phyloP scores from a whole-genome alignment of 2,329 filamentous ascomycete genomes.

The Calonectria hongkongensis region DNA sequence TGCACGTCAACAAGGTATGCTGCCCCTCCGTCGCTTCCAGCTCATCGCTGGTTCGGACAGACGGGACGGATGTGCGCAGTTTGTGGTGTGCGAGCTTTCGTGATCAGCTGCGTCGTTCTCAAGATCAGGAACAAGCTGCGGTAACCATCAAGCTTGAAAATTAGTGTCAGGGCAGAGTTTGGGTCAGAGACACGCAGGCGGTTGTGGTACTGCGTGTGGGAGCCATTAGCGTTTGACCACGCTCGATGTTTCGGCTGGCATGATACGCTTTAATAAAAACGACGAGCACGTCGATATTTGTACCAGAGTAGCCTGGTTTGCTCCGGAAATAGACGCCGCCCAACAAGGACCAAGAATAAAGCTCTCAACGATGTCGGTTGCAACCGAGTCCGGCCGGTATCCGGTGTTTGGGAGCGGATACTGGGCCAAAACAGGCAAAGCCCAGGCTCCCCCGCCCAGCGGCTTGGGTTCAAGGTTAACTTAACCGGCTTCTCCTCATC shows the following conservation, averaged over 20 bases:
- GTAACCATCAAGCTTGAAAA: conserved; percentile 27
- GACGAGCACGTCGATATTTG: conserved; percentile 18
- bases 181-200: conserved; percentile 34
- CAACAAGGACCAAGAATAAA: conserved; percentile 25
- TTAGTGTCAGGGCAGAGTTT: conserved; percentile 34
- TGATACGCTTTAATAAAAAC: not conserved
- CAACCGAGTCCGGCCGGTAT: conserved; percentile 33
- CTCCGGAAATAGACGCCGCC: conserved; percentile 21
- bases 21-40: not conserved
- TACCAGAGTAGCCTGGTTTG: not conserved
- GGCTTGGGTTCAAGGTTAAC: conserved; percentile 19
- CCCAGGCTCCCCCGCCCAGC: conserved; percentile 27
- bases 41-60: not conserved
- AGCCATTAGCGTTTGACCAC: not conserved
- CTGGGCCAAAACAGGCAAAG: conserved; percentile 35
- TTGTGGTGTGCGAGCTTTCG: conserved; percentile 27
- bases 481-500: conserved; percentile 31
- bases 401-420: conserved; percentile 23
- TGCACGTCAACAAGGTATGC: not conserved
- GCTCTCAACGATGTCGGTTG: conserved; percentile 21
- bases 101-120: not conserved
- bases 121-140: conserved; percentile 33
- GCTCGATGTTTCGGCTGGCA: conserved; percentile 1
- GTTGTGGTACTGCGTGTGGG: not conserved
- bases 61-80: conserved; percentile 17